A percentile compares a stretch with the other conserved stretches of the same genome.
These are phyloP conservation scores for Angomonas ambiguus DNA, from an alignment of 208 protist genomes.

Conservation along the genomic window DNA sequence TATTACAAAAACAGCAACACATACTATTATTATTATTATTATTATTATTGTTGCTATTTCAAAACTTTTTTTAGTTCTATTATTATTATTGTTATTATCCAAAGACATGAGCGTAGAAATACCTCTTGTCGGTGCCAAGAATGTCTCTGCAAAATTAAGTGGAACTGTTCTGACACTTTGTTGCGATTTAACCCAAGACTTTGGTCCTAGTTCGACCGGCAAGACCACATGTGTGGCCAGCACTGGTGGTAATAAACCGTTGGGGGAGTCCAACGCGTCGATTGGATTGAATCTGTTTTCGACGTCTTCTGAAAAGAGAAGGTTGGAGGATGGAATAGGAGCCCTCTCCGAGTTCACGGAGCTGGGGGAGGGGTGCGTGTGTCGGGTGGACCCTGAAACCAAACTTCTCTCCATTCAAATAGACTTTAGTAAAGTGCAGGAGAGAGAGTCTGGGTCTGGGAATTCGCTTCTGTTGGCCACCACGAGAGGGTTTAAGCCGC, in stretches of 20 bases:
- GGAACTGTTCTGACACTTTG: conserved; percentile 39
- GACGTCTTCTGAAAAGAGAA: conserved; percentile 34
- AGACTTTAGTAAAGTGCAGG: conserved; percentile 37
- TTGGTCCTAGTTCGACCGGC: conserved; percentile 49
- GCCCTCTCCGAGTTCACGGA: conserved; percentile 31
- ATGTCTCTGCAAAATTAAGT: conserved; percentile 35
- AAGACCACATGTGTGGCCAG: conserved; percentile 70
- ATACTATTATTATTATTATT: background rate
- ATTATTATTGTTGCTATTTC: background rate
- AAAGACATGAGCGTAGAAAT: conserved; percentile 1
- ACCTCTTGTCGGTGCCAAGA: conserved; percentile 43
- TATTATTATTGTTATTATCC: background rate
- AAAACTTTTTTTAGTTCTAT: background rate
- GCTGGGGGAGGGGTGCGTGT: conserved; percentile 42
- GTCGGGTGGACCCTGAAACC: conserved; percentile 43
- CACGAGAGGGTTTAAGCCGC: conserved; percentile 55
- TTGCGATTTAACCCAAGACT: conserved; percentile 57
- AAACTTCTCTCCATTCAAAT: conserved; percentile 58
- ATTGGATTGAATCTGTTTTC: conserved; percentile 78
- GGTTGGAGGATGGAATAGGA: conserved; percentile 24
- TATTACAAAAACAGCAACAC: too few relatives aligned
- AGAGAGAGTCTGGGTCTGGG: conserved; percentile 40
- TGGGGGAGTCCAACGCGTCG: conserved; percentile 65
- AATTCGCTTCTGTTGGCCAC: conserved; percentile 72
- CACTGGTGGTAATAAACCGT: conserved; percentile 69